Conservation (phyloP, 1,284 basidiomycete genomes). For the Cryptococcus wingfieldii region DNA sequence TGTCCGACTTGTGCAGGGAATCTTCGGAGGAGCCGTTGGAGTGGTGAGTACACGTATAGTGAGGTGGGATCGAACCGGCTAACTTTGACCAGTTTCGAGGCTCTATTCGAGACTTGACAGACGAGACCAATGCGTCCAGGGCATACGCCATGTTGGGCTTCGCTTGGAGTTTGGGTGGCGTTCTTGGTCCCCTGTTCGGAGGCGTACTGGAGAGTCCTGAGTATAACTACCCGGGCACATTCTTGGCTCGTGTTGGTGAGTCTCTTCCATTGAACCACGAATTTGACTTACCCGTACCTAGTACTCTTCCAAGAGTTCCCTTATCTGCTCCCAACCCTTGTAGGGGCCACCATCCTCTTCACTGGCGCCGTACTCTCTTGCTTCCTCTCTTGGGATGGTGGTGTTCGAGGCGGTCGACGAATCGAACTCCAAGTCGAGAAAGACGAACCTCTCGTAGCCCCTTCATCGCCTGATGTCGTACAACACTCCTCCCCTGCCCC, state of each 20-base stretch:
- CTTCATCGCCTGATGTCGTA: constrained; percentile 14
- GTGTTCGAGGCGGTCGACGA: constrained; percentile 68
- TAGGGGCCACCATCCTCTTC: constrained; percentile 68
- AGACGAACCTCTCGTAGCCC: constrained; percentile 42
- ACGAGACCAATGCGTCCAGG: constrained; percentile 76
- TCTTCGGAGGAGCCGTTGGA: constrained; percentile 92
- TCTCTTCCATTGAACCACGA: neutral
- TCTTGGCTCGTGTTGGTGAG: constrained; percentile 59
- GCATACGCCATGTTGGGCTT: constrained; percentile 93
- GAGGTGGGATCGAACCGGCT: neutral
- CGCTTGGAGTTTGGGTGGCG: constrained; percentile 91
- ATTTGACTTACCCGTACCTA: constrained; percentile 3
- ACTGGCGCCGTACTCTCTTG: constrained; percentile 76
- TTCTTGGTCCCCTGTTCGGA: constrained; percentile 62
- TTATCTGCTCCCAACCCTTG: constrained; percentile 83
- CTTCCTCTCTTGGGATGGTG: constrained; percentile 86
- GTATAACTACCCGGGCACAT: constrained; percentile 67
- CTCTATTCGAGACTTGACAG: constrained; percentile 78
- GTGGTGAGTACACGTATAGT: constrained; percentile 59
- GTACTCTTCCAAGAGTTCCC: constrained; percentile 74
- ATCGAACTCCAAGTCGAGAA: constrained; percentile 78
- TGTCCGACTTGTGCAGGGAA: constrained; percentile 85
- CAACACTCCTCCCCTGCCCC: constrained; percentile 25
- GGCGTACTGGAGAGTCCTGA: constrained; percentile 82
- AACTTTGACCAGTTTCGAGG: constrained; percentile 56